Evolutionary conservation across 306 rosid genomes (phyloP).

Genomic region (Benincasa hispida): DNA sequence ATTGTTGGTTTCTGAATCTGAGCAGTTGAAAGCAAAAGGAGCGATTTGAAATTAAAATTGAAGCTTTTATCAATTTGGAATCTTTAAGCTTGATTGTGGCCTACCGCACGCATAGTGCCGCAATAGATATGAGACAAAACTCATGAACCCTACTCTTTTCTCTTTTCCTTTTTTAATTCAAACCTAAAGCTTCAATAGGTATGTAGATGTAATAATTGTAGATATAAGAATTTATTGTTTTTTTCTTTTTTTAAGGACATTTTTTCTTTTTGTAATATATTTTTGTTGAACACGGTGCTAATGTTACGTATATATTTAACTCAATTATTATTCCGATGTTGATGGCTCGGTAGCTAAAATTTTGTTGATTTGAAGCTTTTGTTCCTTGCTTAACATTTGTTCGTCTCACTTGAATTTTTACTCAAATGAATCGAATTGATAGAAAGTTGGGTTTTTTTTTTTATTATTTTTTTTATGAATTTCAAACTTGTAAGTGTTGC

Average conservation of each 20-base stretch:
- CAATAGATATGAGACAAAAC: not conserved
- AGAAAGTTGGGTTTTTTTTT: no score
- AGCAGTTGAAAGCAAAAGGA: not conserved
- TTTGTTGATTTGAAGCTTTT: not conserved
- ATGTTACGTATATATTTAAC: not conserved
- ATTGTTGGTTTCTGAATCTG: not conserved
- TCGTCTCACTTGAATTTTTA: not conserved
- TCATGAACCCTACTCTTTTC: not conserved
- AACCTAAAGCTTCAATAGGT: not conserved
- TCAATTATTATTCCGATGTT: not conserved
- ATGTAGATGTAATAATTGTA: not conserved
- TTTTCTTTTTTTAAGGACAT: not conserved
- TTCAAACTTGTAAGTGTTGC: no score
- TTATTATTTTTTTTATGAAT: no score
- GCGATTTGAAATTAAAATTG: not conserved
- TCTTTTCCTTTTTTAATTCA: not conserved
- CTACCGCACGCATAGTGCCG: slow-evolving; percentile 11
- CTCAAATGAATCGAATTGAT: no score
- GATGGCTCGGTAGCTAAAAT: not conserved
- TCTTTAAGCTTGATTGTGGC: not conserved
- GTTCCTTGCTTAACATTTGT: no score
- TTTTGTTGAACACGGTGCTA: not conserved
- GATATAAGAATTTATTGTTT: not conserved
- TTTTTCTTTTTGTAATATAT: not conserved
- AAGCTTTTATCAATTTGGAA: not conserved